These are phyloP conservation scores for Penicillium flavigenum DNA, from an alignment of 495 filamentous ascomycete genomes.

Conservation along the genomic window DNA sequence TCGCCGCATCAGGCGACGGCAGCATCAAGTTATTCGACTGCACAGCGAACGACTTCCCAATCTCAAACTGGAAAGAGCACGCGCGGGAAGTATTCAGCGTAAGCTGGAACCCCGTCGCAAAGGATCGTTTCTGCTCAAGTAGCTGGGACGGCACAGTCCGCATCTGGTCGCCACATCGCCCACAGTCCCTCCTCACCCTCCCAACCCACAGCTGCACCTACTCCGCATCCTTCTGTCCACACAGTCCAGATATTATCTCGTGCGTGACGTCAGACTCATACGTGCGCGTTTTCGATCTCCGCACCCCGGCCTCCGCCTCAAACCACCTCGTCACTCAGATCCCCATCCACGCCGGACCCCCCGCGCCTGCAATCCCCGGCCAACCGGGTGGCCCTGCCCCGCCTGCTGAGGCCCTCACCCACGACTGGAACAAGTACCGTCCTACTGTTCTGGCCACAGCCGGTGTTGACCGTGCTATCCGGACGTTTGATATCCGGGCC, in stretches of 20 bases:
- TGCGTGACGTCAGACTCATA: slow-evolving; percentile 82
- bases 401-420: slow-evolving; percentile 82
- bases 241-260: slow-evolving; percentile 73
- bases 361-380: slow-evolving; percentile 38
- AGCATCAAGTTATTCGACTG: slow-evolving; percentile 93
- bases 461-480: slow-evolving; percentile 83
- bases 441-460: slow-evolving; percentile 77
- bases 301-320: slow-evolving; percentile 73
- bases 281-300: slow-evolving; percentile 84
- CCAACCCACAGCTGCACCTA: slow-evolving; percentile 92
- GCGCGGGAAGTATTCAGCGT: slow-evolving; percentile 87
- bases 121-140: slow-evolving; percentile 81
- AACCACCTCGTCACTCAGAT: slow-evolving; percentile 79
- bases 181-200: slow-evolving; percentile 72
- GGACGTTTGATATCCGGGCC: slow-evolving; percentile 83
- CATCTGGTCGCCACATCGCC: slow-evolving; percentile 78
- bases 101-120: slow-evolving; percentile 87
- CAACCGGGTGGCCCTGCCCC: slow-evolving; percentile 38
- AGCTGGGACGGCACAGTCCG: slow-evolving; percentile 96
- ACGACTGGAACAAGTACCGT: slow-evolving; percentile 99
- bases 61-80: slow-evolving; percentile 89
- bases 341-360: slow-evolving; percentile 67
- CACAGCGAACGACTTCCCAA: slow-evolving; percentile 71
- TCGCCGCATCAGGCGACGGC: slow-evolving; percentile 84
- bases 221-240: slow-evolving; percentile 76